A percentile compares a stretch with the other conserved stretches of the same genome.
phyloP scores from a whole-genome alignment of 179 eudicot genomes.

The Silene vulgaris region DNA sequence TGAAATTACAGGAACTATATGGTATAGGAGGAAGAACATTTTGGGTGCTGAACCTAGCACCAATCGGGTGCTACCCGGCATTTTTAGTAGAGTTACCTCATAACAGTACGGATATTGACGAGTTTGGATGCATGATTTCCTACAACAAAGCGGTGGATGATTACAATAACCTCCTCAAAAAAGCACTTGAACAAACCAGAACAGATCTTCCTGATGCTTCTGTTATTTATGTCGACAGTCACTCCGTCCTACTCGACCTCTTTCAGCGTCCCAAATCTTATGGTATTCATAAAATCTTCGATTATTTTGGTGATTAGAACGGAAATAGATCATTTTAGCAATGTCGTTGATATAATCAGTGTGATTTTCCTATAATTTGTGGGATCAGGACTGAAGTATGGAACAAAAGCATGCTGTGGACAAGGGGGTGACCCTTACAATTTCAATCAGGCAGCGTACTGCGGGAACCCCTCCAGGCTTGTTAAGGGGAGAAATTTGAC shows the following conservation, averaged over 20 bases:
- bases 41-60: conserved; percentile 77
- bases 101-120: conserved; percentile 47
- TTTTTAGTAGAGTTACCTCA: conserved; percentile 67
- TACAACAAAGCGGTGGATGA: conserved; percentile 66
- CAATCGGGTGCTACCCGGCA: conserved; percentile 80
- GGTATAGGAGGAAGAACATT: conserved; percentile 62
- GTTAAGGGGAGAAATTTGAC: conserved; percentile 47
- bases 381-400: conserved; percentile 52
- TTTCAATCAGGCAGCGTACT: conserved; percentile 55
- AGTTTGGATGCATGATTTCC: conserved; percentile 60
- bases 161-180: conserved; percentile 61
- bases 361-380: background rate
- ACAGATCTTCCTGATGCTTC: conserved; percentile 43
- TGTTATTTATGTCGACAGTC: conserved; percentile 57
- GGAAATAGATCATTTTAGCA: too few relatives aligned
- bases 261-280: conserved; percentile 66
- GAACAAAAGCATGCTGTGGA: conserved; percentile 81
- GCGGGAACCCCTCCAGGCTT: conserved; percentile 50
- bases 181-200: conserved; percentile 40
- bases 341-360: too few relatives aligned
- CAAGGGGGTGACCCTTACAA: conserved; percentile 66
- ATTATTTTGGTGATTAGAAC: too few relatives aligned
- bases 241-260: conserved; percentile 67
- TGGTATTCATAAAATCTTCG: conserved; percentile 38
- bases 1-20: conserved; percentile 45